Base-by-base conservation (phyloP, 148 eudicot species). In the Chenopodium album region DNA sequence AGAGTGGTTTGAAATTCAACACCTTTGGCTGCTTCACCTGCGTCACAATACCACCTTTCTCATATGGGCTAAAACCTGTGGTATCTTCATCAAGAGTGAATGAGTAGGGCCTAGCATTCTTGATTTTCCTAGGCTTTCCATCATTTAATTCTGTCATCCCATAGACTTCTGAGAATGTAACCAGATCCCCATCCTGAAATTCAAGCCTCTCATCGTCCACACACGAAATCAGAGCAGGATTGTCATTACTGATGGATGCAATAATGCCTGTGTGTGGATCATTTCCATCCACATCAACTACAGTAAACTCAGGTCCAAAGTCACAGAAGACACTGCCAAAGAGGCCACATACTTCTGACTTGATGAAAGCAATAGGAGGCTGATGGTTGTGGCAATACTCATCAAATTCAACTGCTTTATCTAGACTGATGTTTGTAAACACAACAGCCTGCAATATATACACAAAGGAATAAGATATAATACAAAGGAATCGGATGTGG, bases 201-300 rank as follows among this genome's bases (percentile, higher is more conserved):
- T 91, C 94, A 83, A 89, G 89, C 78, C 92, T 85, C 87, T 91
- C 94, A 74, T 92, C 97, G 84, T 92, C 97, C 85, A 92, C 92
- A 88, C 94, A 91, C 46, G 90, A 69, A 69, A 91, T 82, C 26
- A 91, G 89, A 71, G 94, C 92, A 70, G 92, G 90, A 71, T 87
- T 88, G 69, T 89, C 97, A 76, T 88, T 90, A 80, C 90, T 90
- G 76, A 92, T 88, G 71, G 91, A 89, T 73, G 95, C 92, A 81
- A 90, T 85, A 22, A 92, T 92, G 56, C 92, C 93, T 4, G 93
- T 89, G 81, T 89, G 89, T 44, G 95, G 91, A 62, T 90, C 92
- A 41, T 92, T 86, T 50, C 93, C 91, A 81, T 88, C 93, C 70
- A 89, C 95, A 87, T 91, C 94, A 82, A 76, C 28, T 76, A 91